Base-by-base conservation (phyloP, 2,329 filamentous ascomycete species). In the Colletotrichum sp. region DNA sequence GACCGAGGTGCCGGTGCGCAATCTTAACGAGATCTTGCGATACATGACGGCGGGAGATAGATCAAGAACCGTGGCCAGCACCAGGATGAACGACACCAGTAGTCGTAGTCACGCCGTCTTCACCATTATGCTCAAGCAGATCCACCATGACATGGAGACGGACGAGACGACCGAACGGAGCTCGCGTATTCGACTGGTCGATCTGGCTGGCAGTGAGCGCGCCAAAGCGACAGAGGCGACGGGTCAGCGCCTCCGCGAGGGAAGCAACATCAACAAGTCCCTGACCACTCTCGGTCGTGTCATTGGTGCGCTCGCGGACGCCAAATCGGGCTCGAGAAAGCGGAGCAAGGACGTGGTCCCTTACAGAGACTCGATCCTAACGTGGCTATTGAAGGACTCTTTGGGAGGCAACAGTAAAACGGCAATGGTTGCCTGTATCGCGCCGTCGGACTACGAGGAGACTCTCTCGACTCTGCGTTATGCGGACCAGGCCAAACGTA, bases 61-160 rank as follows among this genome's bases (percentile, higher is more conserved):
- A 78, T 98, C 95, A 74, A 93, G 97, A 64, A 99, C 97, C 1
- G 94, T 92, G 24, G 97, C 97, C 16, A 96, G 95, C 82, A 99
- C 97, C 75, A 99, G 98, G 87, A 99, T 99, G 97, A 99, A 99
- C 85, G 97, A 99, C 85, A 99, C 96, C 4, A 98, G 95, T 70
- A 98, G 95, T 78, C 95, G 97, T 83, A 98, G 96, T 78, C 97
- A 99, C 83, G 96, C 97, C 9, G 97, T 99, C 74, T 99, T 99
- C 85, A 99, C 97, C 32, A 97, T 99, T 80, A 97, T 98, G 87
- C 90, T 99, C 74, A 98, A 98, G 86, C 97, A 99, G 85, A 99
- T 99, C 78, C 96, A 98, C 82, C 96, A 99, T 85, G 96, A 98
- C 81, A 94, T 98, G 86, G 94, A 96, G 69, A 98, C 96, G n/a